Percentiles rank a stretch among this genome's conserved stretches.
Conservation (phyloP, 2,329 filamentous ascomycete genomes). For the Alternaria angustiovoidea region DNA sequence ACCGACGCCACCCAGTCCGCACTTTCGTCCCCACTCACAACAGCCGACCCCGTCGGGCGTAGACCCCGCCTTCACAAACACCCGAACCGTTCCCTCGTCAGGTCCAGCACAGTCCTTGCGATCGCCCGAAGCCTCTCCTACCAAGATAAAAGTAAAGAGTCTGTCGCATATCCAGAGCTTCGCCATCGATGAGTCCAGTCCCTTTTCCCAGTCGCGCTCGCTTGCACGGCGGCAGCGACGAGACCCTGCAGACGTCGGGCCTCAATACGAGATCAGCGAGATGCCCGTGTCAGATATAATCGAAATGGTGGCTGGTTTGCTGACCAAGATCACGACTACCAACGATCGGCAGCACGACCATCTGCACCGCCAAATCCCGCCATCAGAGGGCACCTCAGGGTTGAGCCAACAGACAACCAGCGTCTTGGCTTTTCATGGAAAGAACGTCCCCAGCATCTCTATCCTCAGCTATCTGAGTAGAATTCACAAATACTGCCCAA, state of each 20-base stretch:
- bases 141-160: conserved; percentile 81
- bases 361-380: conserved; percentile 76
- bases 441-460: conserved; percentile 96
- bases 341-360: conserved; percentile 96
- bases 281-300: conserved; percentile 99
- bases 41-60: conserved; percentile 40
- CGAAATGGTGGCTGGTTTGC: conserved; percentile 95
- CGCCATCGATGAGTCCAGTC: conserved; percentile 76
- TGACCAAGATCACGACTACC: conserved; percentile 96
- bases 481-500: conserved; percentile 99
- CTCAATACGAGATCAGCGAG: conserved; percentile 90
- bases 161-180: conserved; percentile 91
- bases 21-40: conserved; percentile 46
- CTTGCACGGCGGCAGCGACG: conserved; percentile 52
- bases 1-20: conserved; percentile 45
- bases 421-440: conserved; percentile 95
- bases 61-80: conserved; percentile 26
- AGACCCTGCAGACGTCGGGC: conserved; percentile 60
- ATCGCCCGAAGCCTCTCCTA: conserved; percentile 41
- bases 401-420: conserved; percentile 71
- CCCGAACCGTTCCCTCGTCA: conserved; percentile 33
- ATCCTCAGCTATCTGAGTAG: conserved; percentile 94
- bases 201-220: conserved; percentile 60
- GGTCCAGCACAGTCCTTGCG: conserved; percentile 35
- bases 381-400: conserved; percentile 65